Evolutionary conservation across 768 basidiomycete species (phyloP).

Genomic region (Dendrothele bispora): DNA sequence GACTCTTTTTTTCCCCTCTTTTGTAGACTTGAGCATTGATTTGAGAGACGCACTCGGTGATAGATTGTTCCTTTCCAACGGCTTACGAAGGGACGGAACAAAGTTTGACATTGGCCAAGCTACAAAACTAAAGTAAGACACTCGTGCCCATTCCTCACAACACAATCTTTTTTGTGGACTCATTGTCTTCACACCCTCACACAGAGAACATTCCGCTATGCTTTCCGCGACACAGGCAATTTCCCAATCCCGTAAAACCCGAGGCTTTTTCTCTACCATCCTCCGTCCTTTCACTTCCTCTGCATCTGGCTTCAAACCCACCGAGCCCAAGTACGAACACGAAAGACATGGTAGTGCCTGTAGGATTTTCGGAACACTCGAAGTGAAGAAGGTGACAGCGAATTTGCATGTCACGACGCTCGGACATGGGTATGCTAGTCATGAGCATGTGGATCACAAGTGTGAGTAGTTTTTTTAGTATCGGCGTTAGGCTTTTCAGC

Average conservation of each 20-base stretch:
- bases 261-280: slow-evolving; percentile 67
- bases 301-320: slow-evolving; percentile 59
- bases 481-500: background rate
- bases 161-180: background rate
- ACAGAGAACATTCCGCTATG: slow-evolving; percentile 60
- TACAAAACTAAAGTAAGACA: slow-evolving; percentile 57
- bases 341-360: slow-evolving; percentile 73
- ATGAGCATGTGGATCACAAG: slow-evolving; percentile 83
- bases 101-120: slow-evolving; percentile 84
- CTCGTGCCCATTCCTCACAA: background rate
- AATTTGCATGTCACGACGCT: slow-evolving; percentile 94
- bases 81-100: slow-evolving; percentile 84
- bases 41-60: slow-evolving; percentile 94
- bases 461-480: slow-evolving; percentile 53
- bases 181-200: background rate
- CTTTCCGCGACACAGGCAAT: slow-evolving; percentile 73
- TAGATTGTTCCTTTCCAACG: slow-evolving; percentile 77
- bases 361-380: slow-evolving; percentile 79
- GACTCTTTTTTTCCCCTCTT: background rate
- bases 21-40: slow-evolving; percentile 80
- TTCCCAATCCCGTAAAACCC: slow-evolving; percentile 70
- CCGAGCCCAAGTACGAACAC: slow-evolving; percentile 75
- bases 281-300: slow-evolving; percentile 44
- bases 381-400: slow-evolving; percentile 88
- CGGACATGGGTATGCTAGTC: slow-evolving; percentile 91